Conservation (phyloP, 1,284 basidiomycete genomes). For the Tylopilus microsporus region DNA sequence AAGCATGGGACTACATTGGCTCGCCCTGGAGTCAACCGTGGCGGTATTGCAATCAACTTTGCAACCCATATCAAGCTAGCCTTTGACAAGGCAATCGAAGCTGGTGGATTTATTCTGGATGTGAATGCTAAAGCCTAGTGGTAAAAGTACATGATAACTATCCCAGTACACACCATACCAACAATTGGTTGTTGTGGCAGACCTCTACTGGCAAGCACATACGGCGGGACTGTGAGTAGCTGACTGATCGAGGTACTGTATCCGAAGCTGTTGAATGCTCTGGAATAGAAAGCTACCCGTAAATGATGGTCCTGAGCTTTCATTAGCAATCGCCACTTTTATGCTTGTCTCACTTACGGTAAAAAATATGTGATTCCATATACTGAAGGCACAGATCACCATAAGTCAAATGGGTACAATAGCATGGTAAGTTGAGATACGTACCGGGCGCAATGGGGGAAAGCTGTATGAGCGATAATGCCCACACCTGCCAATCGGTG, state of each 20-base stretch:
- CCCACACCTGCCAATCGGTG: slow-evolving; percentile 9
- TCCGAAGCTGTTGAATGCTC: slow-evolving; percentile 1
- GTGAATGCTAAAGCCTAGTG: too few species aligned
- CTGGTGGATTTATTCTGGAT: too few species aligned
- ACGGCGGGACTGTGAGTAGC: slow-evolving; percentile 1
- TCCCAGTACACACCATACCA: too few species aligned
- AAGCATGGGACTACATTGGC: too few species aligned
- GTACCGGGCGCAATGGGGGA: neutral
- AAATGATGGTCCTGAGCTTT: slow-evolving; percentile 3
- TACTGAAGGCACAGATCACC: slow-evolving; percentile 1
- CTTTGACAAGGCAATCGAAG: too few species aligned
- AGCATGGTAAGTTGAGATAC: neutral
- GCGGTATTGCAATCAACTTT: too few species aligned
- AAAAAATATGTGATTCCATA: slow-evolving; percentile 7
- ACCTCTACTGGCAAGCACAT: neutral
- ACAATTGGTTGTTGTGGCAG: too few species aligned
- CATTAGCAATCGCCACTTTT: neutral
- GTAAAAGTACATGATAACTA: too few species aligned
- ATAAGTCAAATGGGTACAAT: neutral
- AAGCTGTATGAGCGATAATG: slow-evolving; percentile 1
- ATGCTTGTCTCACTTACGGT: neutral
- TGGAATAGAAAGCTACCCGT: neutral
- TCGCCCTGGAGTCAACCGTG: too few species aligned
- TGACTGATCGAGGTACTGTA: slow-evolving; percentile 1
- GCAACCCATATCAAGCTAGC: too few species aligned